Conservation (phyloP, 192 early-diverging fungal genomes). For the Gaertneriomyces semiglobifer region DNA sequence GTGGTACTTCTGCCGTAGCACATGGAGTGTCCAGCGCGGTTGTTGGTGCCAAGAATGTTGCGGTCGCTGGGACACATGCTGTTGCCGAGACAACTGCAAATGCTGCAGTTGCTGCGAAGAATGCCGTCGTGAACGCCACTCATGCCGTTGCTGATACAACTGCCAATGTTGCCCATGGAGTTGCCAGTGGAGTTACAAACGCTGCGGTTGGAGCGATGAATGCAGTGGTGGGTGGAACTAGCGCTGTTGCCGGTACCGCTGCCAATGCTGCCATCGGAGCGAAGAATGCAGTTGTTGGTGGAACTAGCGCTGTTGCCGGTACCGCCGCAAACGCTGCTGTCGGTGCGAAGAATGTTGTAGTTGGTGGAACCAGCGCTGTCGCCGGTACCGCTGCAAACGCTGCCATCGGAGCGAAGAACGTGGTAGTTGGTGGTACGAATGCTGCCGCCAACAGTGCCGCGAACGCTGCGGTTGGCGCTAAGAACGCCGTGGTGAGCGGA, state of each 20-base stretch:
- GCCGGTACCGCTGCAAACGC: neutral
- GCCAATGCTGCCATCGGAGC: neutral
- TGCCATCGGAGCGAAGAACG: neutral
- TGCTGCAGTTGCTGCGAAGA: neutral
- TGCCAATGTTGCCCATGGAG: slow-evolving; percentile 12
- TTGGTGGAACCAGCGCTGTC: neutral
- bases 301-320: neutral
- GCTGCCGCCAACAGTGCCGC: neutral
- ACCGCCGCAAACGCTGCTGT: neutral
- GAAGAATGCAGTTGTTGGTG: neutral
- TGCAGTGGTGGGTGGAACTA: neutral
- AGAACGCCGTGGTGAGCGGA: neutral
- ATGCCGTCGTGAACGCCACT: neutral
- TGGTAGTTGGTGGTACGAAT: neutral
- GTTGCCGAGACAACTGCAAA: neutral
- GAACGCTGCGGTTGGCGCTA: neutral
- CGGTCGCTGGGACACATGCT: neutral
- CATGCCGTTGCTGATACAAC: neutral
- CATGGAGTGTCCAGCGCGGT: slow-evolving; percentile 8
- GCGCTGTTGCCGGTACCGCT: neutral
- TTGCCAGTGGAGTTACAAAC: neutral
- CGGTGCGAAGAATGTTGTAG: neutral
- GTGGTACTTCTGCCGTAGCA: neutral
- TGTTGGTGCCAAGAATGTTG: neutral
- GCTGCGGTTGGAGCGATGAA: neutral